A percentile compares a stretch with the other conserved stretches of the same genome.
Evolutionary conservation across 1,139 yeast species (phyloP).

Genomic region (Hansenula anomala): DNA sequence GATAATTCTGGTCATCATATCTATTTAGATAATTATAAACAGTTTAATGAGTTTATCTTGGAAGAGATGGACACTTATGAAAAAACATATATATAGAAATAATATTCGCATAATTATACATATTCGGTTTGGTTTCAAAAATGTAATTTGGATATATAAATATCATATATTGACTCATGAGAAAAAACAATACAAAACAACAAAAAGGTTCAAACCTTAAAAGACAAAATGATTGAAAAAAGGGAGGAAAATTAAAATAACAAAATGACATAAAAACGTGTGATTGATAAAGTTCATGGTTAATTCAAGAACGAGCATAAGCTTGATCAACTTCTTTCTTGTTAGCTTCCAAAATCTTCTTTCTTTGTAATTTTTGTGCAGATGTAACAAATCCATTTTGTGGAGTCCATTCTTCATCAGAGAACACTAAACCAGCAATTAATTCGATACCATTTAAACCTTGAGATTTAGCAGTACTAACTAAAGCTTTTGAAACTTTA

Average conservation of each 20-base stretch:
- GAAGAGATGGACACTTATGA: conserved; percentile 36
- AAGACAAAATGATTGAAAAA: too few species aligned
- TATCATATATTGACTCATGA: too few species aligned
- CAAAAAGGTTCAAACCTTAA: too few species aligned
- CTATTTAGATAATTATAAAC: conserved; percentile 53
- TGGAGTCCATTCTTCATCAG: conserved; percentile 97
- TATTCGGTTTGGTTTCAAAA: too few species aligned
- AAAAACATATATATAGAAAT: conserved; percentile 3
- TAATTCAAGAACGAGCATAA: conserved; percentile 25
- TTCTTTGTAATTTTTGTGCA: conserved; percentile 96
- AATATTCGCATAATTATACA: too few species aligned
- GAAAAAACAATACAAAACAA: too few species aligned
- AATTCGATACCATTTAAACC: conserved; percentile 87
- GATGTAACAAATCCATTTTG: conserved; percentile 90
- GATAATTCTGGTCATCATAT: conserved; percentile 67
- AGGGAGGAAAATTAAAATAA: too few species aligned
- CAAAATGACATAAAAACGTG: neutral
- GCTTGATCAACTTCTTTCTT: conserved; percentile 54
- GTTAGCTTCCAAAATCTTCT: conserved; percentile 71
- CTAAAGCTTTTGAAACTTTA: conserved; percentile 54
- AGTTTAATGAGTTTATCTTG: conserved; percentile 45
- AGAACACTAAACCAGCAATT: conserved; percentile 69
- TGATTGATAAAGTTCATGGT: neutral
- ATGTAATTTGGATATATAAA: too few species aligned
- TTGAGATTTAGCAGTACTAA: conserved; percentile 72